Conservation (phyloP, 2,329 filamentous ascomycete genomes). For the Lachnellula occidentalis region DNA sequence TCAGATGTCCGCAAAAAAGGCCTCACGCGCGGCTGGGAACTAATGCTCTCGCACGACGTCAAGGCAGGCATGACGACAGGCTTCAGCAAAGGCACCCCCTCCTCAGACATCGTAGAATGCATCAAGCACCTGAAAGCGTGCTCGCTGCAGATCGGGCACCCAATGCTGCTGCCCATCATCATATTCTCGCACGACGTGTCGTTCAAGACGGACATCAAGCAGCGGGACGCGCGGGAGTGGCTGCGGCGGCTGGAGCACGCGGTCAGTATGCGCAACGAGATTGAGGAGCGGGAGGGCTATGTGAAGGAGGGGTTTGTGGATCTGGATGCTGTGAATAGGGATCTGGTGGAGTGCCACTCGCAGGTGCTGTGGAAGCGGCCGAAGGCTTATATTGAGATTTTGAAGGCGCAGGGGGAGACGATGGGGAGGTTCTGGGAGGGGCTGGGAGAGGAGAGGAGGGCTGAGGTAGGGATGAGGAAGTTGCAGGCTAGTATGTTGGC, state of each 20-base stretch:
- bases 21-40: slow-evolving; percentile 58
- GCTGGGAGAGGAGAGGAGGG: slow-evolving; percentile 9
- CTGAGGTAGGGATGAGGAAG: slow-evolving; percentile 31
- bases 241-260: slow-evolving; percentile 55
- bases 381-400: slow-evolving; percentile 52
- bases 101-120: slow-evolving; percentile 46
- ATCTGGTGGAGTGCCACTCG: slow-evolving; percentile 58
- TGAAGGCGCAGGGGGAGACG: slow-evolving; percentile 42
- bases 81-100: slow-evolving; percentile 55
- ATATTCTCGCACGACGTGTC: slow-evolving; percentile 54
- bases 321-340: slow-evolving; percentile 54
- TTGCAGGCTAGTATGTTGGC: slow-evolving; percentile 48
- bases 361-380: slow-evolving; percentile 59
- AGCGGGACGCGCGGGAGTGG: slow-evolving; percentile 59
- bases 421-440: slow-evolving; percentile 33
- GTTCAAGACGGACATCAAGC: slow-evolving; percentile 51
- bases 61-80: slow-evolving; percentile 51
- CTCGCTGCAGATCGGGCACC: slow-evolving; percentile 47
- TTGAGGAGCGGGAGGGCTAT: slow-evolving; percentile 42
- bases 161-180: slow-evolving; percentile 53
- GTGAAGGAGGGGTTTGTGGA: slow-evolving; percentile 48
- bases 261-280: slow-evolving; percentile 46
- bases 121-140: slow-evolving; percentile 48
- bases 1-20: slow-evolving; percentile 62
- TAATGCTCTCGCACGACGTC: slow-evolving; percentile 56